These are phyloP conservation scores for Phaffia rhodozyma DNA, from an alignment of 1,284 basidiomycete genomes.

Conservation along the genomic window DNA sequence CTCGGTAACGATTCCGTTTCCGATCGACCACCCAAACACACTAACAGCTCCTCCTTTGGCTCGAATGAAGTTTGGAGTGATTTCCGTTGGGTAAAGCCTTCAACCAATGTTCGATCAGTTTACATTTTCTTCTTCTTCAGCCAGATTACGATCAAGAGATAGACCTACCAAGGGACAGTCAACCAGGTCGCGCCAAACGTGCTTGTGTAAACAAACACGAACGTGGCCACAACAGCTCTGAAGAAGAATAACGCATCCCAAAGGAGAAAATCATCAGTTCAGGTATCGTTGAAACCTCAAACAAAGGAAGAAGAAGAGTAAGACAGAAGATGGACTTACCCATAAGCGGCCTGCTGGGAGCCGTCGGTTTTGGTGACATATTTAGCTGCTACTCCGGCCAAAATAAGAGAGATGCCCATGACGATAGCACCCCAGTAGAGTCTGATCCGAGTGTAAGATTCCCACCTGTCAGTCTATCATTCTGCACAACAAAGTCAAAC, in stretches of 20 bases:
- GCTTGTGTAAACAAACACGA: conserved; percentile 15
- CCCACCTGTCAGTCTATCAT: not conserved
- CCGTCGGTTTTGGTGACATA: conserved; percentile 19
- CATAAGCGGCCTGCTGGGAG: conserved; percentile 12
- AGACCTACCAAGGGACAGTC: conserved; percentile 10
- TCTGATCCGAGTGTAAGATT: not conserved
- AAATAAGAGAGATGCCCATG: conserved; percentile 24
- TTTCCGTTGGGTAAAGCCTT: conserved; percentile 29
- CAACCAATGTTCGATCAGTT: not conserved
- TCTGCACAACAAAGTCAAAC: not conserved
- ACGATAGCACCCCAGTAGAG: conserved; percentile 23
- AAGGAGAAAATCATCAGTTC: too few species aligned
- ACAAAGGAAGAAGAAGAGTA: too few species aligned
- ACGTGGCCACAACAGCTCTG: conserved; percentile 19
- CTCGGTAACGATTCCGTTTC: conserved; percentile 23
- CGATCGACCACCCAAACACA: conserved; percentile 29
- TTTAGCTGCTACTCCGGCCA: conserved; percentile 24
- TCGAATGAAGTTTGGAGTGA: conserved; percentile 27
- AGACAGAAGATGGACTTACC: too few species aligned
- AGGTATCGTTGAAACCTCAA: too few species aligned
- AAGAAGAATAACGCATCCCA: not conserved
- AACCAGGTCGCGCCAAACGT: conserved; percentile 17
- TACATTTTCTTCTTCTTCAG: not conserved
- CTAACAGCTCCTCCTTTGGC: conserved; percentile 27
- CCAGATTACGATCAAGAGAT: not conserved